Evolutionary conservation across 495 filamentous ascomycete genomes (phyloP).

Genomic region (Penicillium argentinense): DNA sequence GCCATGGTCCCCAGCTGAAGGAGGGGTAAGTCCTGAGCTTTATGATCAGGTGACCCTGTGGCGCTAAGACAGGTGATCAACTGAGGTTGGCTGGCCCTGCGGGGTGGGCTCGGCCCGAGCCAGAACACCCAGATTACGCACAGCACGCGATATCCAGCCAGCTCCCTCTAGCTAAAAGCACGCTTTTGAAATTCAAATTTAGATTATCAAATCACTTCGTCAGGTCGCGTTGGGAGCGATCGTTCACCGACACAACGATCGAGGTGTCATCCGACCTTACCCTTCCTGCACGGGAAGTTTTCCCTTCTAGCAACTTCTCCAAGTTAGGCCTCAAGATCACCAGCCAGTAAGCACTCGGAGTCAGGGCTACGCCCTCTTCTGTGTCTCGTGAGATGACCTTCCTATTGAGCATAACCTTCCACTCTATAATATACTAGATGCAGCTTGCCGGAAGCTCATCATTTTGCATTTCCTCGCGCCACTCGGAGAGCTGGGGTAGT

Average conservation of each 20-base stretch:
- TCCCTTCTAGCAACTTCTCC: conserved; percentile 13
- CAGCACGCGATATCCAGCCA: too few species aligned
- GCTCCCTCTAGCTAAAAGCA: too few species aligned
- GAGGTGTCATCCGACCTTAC: neutral
- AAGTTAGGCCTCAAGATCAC: conserved; percentile 9
- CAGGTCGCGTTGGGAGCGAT: neutral
- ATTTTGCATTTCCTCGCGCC: conserved; percentile 11
- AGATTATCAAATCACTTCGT: neutral
- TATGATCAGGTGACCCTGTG: too few species aligned
- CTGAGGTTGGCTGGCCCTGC: too few species aligned
- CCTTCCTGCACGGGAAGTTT: conserved; percentile 2
- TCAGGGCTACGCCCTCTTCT: conserved; percentile 22
- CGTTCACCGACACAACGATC: neutral
- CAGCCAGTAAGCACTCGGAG: conserved; percentile 22
- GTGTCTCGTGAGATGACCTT: conserved; percentile 24
- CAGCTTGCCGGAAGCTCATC: conserved; percentile 27
- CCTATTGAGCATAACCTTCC: conserved; percentile 32
- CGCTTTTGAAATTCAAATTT: conserved; percentile 51
- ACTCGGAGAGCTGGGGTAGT: conserved; percentile 16
- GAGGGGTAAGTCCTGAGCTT: too few species aligned
- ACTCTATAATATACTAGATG: conserved; percentile 37
- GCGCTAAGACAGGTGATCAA: too few species aligned
- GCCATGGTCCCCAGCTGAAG: too few species aligned
- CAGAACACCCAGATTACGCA: too few species aligned
- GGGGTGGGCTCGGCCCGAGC: too few species aligned